Conservation (phyloP, 1,139 yeast genomes). For the Hanseniaspora uvarum region DNA sequence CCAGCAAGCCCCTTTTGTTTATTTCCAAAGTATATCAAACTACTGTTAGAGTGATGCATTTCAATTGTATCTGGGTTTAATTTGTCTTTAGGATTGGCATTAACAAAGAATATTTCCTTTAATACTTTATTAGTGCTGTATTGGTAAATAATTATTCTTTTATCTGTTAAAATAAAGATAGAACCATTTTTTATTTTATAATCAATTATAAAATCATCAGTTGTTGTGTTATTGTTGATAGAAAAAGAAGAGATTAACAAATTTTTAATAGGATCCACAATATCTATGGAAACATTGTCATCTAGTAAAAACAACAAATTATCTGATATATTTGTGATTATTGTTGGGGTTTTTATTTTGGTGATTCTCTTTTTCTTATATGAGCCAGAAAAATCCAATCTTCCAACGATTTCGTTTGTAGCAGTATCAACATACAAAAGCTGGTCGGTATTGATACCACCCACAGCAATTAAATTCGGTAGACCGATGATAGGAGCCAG, state of each 20-base stretch:
- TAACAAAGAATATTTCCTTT: constrained; percentile 5
- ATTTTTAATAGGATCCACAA: constrained; percentile 7
- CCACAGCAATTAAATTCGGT: constrained; percentile 12
- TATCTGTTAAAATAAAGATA: constrained; percentile 6
- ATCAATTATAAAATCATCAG: constrained; percentile 1
- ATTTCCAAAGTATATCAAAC: not conserved
- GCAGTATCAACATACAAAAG: constrained; percentile 7
- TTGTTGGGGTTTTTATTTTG: not conserved
- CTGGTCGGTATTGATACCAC: constrained; percentile 15
- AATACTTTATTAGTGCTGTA: constrained; percentile 1
- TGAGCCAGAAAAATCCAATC: constrained; percentile 5
- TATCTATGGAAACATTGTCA: constrained; percentile 2
- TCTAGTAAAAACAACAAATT: constrained; percentile 9
- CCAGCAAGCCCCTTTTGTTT: constrained; percentile 3
- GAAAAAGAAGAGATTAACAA: not conserved
- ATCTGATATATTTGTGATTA: not conserved
- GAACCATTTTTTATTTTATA: constrained; percentile 9
- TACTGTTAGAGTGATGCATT: not conserved
- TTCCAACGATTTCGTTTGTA: constrained; percentile 2
- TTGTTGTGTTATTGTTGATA: not conserved
- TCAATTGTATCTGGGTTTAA: not conserved
- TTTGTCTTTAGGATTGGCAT: not conserved
- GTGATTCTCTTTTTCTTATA: constrained; percentile 4
- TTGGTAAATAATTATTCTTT: not conserved
- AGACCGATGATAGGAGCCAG: constrained; percentile 2